Evolutionary conservation across 352 stramenopile genomes (phyloP), one percentile per base, ranked within the genome.

Genomic region (Phytophthora hibernalis): DNA sequence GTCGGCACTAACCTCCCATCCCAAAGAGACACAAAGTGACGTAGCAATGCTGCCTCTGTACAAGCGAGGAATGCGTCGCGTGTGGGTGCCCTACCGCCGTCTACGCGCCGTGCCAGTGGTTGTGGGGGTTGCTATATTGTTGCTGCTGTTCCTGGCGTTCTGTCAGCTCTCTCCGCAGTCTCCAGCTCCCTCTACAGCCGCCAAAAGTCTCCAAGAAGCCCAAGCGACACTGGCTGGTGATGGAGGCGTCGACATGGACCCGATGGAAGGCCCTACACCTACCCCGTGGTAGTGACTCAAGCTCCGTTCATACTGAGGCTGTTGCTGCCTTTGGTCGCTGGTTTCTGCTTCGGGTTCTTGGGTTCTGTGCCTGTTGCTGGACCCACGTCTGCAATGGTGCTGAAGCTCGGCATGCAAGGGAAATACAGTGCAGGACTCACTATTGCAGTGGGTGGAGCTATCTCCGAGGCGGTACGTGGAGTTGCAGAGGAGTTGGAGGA

Each of bases 391-490:
- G 89, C 89, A 3, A 96, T 96, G 87, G 89, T 96, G 49, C 55
- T 96, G 20, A 94, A 93, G 73, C 75, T 95, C 12, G 89, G 89
- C 0, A 95, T 96, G 31, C 87, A 96, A 61, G 87, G 89, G 5
- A 93, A 96, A 54, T 96, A 96, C 60, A 79, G 77, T 21, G 77
- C 85, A 0, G 89, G 79, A 21, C 57, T 95, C 20, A 94, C 85
- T 2, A 93, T 96, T 63, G 89, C 89, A 55, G 66, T 95, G 21
- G 89, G 89, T 2, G 89, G 89, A 31, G 89, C 89, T 1, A 89
- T 93, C 40, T 93, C 89, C 0, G 89, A 96, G 76, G 89, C 83
- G 61, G 87, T 95, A 74, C 22, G 69, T 28, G 13, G 12, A 43
- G 42, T n/a, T 35, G 16, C 38, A 33, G 6, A 40, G 16, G 20